Percentiles rank a stretch among this genome's conserved stretches.
Conservation (phyloP, 768 basidiomycete species). For the Lactarius psammicola region DNA sequence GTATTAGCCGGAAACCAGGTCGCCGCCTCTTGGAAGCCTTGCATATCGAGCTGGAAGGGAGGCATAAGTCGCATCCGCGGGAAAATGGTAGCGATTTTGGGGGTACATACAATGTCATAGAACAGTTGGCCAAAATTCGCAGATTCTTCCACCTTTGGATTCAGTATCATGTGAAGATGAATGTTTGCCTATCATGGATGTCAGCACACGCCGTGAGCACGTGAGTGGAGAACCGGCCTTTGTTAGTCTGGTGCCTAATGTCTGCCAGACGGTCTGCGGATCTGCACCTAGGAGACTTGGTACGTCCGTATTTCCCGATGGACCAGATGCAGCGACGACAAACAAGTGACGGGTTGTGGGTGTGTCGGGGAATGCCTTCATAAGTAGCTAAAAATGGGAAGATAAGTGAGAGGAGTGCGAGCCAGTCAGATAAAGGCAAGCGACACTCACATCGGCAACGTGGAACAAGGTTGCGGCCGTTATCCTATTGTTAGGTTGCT, state of each 20-base stretch:
- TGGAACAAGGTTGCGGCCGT: slow-evolving; percentile 24
- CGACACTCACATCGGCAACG: slow-evolving; percentile 24
- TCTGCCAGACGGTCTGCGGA: slow-evolving; percentile 17
- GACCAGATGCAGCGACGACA: slow-evolving; percentile 28
- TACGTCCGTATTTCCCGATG: slow-evolving; percentile 21
- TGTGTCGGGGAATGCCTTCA: slow-evolving; percentile 11
- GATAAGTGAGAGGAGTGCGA: slow-evolving; percentile 9
- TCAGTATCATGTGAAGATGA: slow-evolving; percentile 30
- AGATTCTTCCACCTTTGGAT: slow-evolving; percentile 16
- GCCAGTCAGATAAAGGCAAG: slow-evolving; percentile 3
- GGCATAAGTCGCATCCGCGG: not conserved
- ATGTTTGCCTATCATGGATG: slow-evolving; percentile 26
- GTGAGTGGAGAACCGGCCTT: slow-evolving; percentile 22
- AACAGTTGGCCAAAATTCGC: slow-evolving; percentile 21
- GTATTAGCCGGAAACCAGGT: slow-evolving; percentile 25
- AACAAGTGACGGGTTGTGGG: slow-evolving; percentile 29
- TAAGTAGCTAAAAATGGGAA: slow-evolving; percentile 21
- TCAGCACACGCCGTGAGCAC: slow-evolving; percentile 15
- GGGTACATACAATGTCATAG: slow-evolving; percentile 25
- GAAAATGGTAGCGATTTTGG: not conserved
- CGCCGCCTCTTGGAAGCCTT: slow-evolving; percentile 15
- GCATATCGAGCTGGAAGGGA: slow-evolving; percentile 19
- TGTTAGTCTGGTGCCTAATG: slow-evolving; percentile 19
- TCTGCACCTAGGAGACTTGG: slow-evolving; percentile 21
- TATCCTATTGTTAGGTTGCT: slow-evolving; percentile 26